Evolutionary conservation across 2,329 filamentous ascomycete genomes (phyloP), one percentile per base, ranked within the genome.

Genomic region (Stachybotrys chlorohalonatus): DNA sequence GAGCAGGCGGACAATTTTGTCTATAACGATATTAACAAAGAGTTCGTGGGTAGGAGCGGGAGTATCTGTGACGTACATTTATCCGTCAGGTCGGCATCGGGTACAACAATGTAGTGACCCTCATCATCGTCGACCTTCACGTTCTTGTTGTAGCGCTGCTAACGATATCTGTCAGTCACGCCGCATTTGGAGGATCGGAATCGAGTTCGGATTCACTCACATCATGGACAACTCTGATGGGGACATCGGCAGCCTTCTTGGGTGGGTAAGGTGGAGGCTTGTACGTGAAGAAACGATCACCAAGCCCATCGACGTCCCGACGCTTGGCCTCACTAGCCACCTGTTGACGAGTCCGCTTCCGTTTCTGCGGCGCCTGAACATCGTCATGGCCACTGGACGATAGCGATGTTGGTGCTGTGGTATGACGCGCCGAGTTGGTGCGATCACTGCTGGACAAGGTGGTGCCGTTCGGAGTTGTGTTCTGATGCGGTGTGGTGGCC

Each of bases 111-210:
- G 67, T 96, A 99, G 71, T 99, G 94, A 6, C 94, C 94, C 64
- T 99, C 94, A 49, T 96, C 91, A 61, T 99, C 94, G 64, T 99
- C 94, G 49, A 94, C 87, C 68, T 95, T 94, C 62, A 85, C 78
- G 60, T 84, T 76, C 58, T 80, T 81, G 56, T 75, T 75, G 51
- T 75, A 73, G 46, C 67, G 66, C 51, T 67, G 64, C 66, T 68
- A 13, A 42, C 9, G 13, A 55, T 54, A 50, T 8, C 30, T 53
- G 13, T 39, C 46, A 36, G 16, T 30, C 24, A 49, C 11, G 31
- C 7, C 30, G 16, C 31, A 31, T 24, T 39, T 24, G 49, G 55
- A 54, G 54, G 54, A 52, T 51, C 56, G 52, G 49, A 53, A 52
- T 42, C 36, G 36, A 42, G 36, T 9, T 42, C 36, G 13, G 13